phyloP scores from a whole-genome alignment of 2,329 filamentous ascomycete genomes.

The Diaporthe capsici region DNA sequence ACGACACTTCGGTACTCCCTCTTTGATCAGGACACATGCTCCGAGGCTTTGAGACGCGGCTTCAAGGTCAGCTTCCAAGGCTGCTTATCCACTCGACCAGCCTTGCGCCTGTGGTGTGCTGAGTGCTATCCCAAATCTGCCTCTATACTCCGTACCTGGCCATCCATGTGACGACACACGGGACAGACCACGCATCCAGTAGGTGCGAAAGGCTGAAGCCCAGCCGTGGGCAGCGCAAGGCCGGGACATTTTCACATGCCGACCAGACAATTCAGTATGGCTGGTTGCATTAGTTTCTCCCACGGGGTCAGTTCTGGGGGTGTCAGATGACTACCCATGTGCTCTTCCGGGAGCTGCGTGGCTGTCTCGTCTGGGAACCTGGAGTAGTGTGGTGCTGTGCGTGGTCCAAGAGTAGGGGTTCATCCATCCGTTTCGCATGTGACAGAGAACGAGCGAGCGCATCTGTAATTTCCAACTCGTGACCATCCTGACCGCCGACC shows the following conservation, averaged over 20 bases:
- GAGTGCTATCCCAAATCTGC: neutral
- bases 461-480: conserved; percentile 24
- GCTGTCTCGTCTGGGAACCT: conserved; percentile 14
- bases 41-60: no score
- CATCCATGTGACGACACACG: conserved; percentile 1
- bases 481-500: conserved; percentile 10
- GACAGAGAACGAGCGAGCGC: conserved; percentile 25
- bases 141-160: neutral
- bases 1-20: no score
- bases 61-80: neutral
- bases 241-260: conserved; percentile 38
- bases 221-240: neutral
- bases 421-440: conserved; percentile 36
- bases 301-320: conserved; percentile 2
- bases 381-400: neutral
- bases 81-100: neutral
- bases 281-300: neutral
- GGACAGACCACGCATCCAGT: neutral
- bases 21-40: neutral
- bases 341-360: conserved; percentile 2
- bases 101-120: neutral
- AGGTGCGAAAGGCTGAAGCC: conserved; percentile 4
- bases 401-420: conserved; percentile 19
- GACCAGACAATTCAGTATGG: neutral
- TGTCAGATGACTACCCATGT: conserved; percentile 32